A percentile compares a stretch with the other conserved stretches of the same genome.
phyloP scores from a whole-genome alignment of 1,284 basidiomycete species.

The Trichosporon ovoides region DNA sequence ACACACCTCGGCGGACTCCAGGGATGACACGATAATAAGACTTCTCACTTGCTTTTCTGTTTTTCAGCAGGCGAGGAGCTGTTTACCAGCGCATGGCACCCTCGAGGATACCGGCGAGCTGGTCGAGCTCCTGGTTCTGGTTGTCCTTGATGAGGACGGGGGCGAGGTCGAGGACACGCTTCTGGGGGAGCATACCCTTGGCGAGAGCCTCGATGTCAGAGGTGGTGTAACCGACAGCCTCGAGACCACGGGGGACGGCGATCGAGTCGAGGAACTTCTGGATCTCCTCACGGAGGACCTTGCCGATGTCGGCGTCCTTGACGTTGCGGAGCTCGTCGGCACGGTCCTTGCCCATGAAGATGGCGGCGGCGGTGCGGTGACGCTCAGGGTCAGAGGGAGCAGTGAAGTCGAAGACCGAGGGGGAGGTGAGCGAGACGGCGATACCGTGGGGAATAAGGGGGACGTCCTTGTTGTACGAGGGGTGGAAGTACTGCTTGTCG shows the following conservation, averaged over 20 bases:
- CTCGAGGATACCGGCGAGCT: constrained; percentile 65
- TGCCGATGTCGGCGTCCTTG: constrained; percentile 75
- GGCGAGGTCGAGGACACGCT: constrained; percentile 45
- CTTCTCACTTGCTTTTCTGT: neutral
- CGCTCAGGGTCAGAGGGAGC: constrained; percentile 83
- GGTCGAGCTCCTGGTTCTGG: constrained; percentile 70
- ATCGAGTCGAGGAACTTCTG: constrained; percentile 82
- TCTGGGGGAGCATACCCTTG: constrained; percentile 45
- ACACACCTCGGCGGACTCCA: neutral
- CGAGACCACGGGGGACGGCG: constrained; percentile 78
- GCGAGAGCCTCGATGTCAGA: constrained; percentile 42
- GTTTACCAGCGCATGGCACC: constrained; percentile 40
- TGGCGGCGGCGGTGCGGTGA: constrained; percentile 79
- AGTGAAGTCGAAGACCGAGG: constrained; percentile 85
- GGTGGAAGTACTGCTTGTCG: constrained; percentile 65
- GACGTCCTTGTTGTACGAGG: constrained; percentile 70
- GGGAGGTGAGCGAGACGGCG: constrained; percentile 80
- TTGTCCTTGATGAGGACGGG: constrained; percentile 56
- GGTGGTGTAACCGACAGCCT: constrained; percentile 70
- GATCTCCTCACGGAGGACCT: constrained; percentile 79
- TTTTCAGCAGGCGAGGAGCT: neutral
- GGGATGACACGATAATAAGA: neutral
- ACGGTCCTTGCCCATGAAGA: constrained; percentile 67
- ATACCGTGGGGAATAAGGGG: constrained; percentile 92
- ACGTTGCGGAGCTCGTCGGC: constrained; percentile 68